phyloP scores from a whole-genome alignment of 371 early-diverging fungal species.

The Actinomucor elegans region DNA sequence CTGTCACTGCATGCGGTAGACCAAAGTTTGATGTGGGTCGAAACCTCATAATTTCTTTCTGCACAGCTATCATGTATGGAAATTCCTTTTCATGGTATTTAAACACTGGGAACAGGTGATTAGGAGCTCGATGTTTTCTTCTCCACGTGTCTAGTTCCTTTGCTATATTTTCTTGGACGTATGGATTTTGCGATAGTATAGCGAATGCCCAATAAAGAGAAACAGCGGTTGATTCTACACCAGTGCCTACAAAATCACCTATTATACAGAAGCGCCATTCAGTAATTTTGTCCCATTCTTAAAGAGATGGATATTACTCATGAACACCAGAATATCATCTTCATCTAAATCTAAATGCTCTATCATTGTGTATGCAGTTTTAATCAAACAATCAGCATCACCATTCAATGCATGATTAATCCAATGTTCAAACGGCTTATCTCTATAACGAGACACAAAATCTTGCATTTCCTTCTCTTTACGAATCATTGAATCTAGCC shows the following conservation, averaged over 20 bases:
- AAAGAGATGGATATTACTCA: not conserved
- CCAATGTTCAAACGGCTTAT: no score
- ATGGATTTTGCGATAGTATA: conserved; percentile 3
- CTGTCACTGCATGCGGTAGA: not conserved
- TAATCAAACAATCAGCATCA: no score
- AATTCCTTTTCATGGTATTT: not conserved
- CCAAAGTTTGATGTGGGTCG: conserved; percentile 1
- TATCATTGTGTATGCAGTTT: no score
- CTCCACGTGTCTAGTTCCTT: conserved; percentile 8
- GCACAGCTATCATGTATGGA: conserved; percentile 4
- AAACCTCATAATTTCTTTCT: conserved; percentile 11
- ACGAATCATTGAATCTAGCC: no score
- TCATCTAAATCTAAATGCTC: not conserved
- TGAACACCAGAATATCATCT: not conserved
- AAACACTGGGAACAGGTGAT: not conserved
- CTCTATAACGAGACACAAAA: no score
- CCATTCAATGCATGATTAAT: no score
- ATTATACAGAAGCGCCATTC: not conserved
- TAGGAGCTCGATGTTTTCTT: not conserved
- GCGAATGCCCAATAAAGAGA: conserved; percentile 10
- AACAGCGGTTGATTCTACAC: conserved; percentile 9
- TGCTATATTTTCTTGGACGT: not conserved
- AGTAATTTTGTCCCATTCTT: not conserved
- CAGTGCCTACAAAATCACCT: conserved; percentile 13
- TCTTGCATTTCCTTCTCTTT: no score